Base-by-base conservation (phyloP, 2,329 filamentous ascomycete species). In the Periconia sp. region DNA sequence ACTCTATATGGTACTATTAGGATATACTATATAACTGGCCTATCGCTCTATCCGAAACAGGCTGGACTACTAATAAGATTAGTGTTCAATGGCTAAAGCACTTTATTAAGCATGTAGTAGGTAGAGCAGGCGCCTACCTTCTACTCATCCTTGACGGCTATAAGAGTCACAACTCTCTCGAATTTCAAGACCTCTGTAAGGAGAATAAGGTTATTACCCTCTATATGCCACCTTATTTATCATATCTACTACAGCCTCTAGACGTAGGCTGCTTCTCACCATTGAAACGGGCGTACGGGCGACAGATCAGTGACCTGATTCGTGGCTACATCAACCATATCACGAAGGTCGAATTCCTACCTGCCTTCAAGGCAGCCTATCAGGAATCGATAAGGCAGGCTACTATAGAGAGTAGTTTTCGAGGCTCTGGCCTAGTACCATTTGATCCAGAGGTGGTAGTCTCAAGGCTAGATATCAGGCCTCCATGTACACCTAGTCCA, bases 191-290 rank as follows among this genome's bases (percentile, higher is more conserved):
- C 23, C 68, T 58, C 43, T 73, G 48, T 43, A 54, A 39, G 28
- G 42, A 59, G 15, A 42, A 72, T 31, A 63, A 71, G 32, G 71
- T 74, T 52, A 62, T 71, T 37, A 61, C 59, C 29, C 50, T 70
- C 46, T 72, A 38, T 44, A 67, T 71, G 44, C 65, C 61, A 40
- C 5, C 56, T 13, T 50, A 71, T 51, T 66, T 54, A 19, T 73
- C 63, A 43, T 53, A 73, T 52, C 29, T 69, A 17, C 59, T 69
- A 15, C 58, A 75, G 52, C 68, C 63, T 36, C 63, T 74, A 32
- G 57, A 74, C 65, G 50, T 72, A 26, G 56, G 54, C 12, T 65
- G 55, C 49, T 74, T 74, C 54, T 35, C 52, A 30, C 50, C 59
- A 15, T 46, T 72, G 9, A 72, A 71, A 45, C 26, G 32, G 10